Evolutionary conservation across 345 rosid species (phyloP), one percentile per base, ranked within the genome.

Genomic region (Heritiera fomes): DNA sequence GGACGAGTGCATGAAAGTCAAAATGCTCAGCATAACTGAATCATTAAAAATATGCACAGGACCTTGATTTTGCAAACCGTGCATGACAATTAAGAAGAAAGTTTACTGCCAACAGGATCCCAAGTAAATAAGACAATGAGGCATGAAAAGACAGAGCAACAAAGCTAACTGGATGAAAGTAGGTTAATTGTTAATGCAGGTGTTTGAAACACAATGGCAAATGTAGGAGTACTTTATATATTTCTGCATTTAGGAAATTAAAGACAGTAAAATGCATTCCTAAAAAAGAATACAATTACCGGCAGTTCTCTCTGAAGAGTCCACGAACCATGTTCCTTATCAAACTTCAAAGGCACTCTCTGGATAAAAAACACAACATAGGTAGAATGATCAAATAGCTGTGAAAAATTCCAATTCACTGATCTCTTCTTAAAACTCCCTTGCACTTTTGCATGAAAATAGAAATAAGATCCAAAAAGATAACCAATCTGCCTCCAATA

Each of bases 281-380:
- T 45, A 52, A 28, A 28, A 50, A 17, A 14, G 50, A 61, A 69
- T 6, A 55, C 66, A 82, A 93, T 87, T 80, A 91, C 99, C 52
- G 92, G 87, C 73, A 96, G 58, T 83, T 94, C 97, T 86, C 86
- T 91, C 81, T 78, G 40, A 45, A 92, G 89, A 83, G 69, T 85
- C 99, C 99, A 96, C 46, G 80, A 63, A n/a, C 94, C 89, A 49
- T 80, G 84, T 68, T 84, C 84, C 81, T 86, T 62, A 53, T 96
- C 87, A 80, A 87, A 84, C 72, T 75, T 87, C 78, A 96, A 83
- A 74, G 98, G 95, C 43, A 93, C 79, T 89, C 91, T 88, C 98
- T 93, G 88, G 77, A 78, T 28, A 41, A 66, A 78, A 47, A 38
- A 43, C 23, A 41, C 8, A 50, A 18, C 11, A 45, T 3, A 20